Conservation (phyloP, 352 stramenopile genomes). For the Phytophthora foliorum region DNA sequence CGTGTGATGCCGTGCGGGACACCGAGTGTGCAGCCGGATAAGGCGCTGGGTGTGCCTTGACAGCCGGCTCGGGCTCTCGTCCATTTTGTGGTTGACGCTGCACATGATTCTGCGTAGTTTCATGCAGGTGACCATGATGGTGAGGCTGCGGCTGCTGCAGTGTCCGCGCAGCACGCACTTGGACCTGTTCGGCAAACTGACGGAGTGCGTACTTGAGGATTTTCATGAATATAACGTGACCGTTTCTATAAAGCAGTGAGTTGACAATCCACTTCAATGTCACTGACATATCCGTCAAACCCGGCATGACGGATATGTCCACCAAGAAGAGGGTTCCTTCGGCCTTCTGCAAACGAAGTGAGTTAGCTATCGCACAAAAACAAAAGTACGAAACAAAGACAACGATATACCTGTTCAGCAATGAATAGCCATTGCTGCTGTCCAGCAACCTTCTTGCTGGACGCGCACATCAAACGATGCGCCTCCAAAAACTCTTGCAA, state of each 20-base stretch:
- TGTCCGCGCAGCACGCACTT: slow-evolving; percentile 23
- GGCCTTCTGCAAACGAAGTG: slow-evolving; percentile 49
- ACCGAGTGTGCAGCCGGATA: slow-evolving; percentile 22
- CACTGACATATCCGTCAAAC: slow-evolving; percentile 80
- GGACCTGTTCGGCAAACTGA: slow-evolving; percentile 63
- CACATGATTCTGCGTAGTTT: background rate
- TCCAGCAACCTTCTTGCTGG: slow-evolving; percentile 81
- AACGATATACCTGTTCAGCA: slow-evolving; percentile 73
- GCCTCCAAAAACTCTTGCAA: slow-evolving; percentile 71
- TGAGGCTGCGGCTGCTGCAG: slow-evolving; percentile 28
- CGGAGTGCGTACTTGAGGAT: slow-evolving; percentile 80
- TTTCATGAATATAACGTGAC: slow-evolving; percentile 84
- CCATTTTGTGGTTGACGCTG: slow-evolving; percentile 32
- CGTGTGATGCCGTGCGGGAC: slow-evolving; percentile 38
- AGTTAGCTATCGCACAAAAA: background rate
- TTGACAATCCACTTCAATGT: slow-evolving; percentile 93
- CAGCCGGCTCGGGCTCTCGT: slow-evolving; percentile 29
- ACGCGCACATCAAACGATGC: slow-evolving; percentile 70
- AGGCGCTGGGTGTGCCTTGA: slow-evolving; percentile 25
- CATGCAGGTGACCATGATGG: slow-evolving; percentile 5
- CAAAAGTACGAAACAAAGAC: background rate
- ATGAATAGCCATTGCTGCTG: slow-evolving; percentile 85
- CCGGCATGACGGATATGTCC: slow-evolving; percentile 83
- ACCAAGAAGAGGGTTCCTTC: slow-evolving; percentile 88
- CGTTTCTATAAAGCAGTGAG: slow-evolving; percentile 87